Percentiles rank a stretch among this genome's conserved stretches.
These are phyloP conservation scores for Ascochyta viciae-villosae DNA, from an alignment of 2,329 filamentous ascomycete genomes.

Conservation along the genomic window DNA sequence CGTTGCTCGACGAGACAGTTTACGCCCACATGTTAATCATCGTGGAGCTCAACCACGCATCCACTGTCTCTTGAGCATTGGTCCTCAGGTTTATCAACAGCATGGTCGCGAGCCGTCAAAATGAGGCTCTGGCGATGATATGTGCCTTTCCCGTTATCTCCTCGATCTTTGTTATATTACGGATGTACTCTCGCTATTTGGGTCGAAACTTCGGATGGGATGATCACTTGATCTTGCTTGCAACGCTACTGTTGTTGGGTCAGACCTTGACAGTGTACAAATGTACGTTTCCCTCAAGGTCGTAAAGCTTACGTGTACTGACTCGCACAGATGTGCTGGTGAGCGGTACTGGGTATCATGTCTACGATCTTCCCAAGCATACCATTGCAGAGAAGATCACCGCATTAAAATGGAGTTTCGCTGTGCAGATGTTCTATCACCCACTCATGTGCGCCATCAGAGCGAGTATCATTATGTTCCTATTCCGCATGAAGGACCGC, in stretches of 20 bases:
- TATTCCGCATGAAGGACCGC: slow-evolving; percentile 46
- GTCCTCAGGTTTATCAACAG: background rate
- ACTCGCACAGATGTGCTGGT: slow-evolving; percentile 33
- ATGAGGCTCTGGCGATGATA: slow-evolving; percentile 33
- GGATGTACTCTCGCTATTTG: slow-evolving; percentile 39
- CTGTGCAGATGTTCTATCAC: slow-evolving; percentile 49
- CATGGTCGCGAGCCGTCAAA: slow-evolving; percentile 41
- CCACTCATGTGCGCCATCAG: slow-evolving; percentile 47
- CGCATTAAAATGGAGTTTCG: slow-evolving; percentile 43
- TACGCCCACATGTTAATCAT: slow-evolving; percentile 3
- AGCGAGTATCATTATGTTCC: slow-evolving; percentile 49
- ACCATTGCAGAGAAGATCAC: slow-evolving; percentile 36
- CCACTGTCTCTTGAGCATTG: slow-evolving; percentile 2
- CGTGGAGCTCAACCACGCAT: background rate
- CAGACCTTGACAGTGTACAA: slow-evolving; percentile 35
- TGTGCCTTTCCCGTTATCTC: slow-evolving; percentile 39
- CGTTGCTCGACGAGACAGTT: background rate
- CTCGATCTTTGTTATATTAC: slow-evolving; percentile 35
- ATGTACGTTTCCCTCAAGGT: slow-evolving; percentile 22
- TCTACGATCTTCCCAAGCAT: slow-evolving; percentile 40
- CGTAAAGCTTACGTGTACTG: background rate
- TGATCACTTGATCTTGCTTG: slow-evolving; percentile 40
- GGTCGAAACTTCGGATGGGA: slow-evolving; percentile 45
- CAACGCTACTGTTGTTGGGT: slow-evolving; percentile 33
- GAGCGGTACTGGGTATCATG: slow-evolving; percentile 44